Evolutionary conservation across 1,284 basidiomycete species (phyloP).

Genomic region (Fomitopsis pinicola): DNA sequence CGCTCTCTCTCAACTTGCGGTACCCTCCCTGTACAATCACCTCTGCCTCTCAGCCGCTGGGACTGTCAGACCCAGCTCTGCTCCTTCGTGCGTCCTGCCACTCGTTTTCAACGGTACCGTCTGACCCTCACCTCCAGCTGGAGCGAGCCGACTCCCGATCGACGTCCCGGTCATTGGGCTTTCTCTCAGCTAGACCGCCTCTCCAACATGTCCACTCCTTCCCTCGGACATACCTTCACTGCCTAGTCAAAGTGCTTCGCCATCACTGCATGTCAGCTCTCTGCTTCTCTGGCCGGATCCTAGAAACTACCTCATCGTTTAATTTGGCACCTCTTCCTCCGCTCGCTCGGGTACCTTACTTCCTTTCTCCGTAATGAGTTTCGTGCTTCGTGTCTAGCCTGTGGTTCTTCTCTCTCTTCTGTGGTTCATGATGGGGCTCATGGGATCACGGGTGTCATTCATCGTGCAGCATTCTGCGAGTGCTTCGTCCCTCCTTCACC

Average conservation of each 20-base stretch:
- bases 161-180: slow-evolving; percentile 1
- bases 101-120: too few species aligned
- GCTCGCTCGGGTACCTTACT: not conserved
- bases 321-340: not conserved
- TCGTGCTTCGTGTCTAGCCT: not conserved
- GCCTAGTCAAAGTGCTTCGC: not conserved
- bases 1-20: slow-evolving; percentile 15
- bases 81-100: slow-evolving; percentile 22
- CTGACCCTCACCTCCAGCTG: slow-evolving; percentile 1
- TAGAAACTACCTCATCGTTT: not conserved
- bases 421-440: not conserved
- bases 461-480: not conserved
- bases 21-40: slow-evolving; percentile 11
- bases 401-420: not conserved
- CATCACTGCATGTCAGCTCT: not conserved
- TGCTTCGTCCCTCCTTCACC: not conserved
- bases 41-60: slow-evolving; percentile 20
- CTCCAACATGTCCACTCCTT: slow-evolving; percentile 10
- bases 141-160: not conserved
- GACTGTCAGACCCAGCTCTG: slow-evolving; percentile 22
- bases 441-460: not conserved
- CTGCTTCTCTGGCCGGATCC: slow-evolving; percentile 1
- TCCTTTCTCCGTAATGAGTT: not conserved
- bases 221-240: slow-evolving; percentile 3
- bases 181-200: slow-evolving; percentile 7